Evolutionary conservation across 139 green algal species (phyloP), one percentile per base, ranked within the genome.

Genomic region (Tetradesmus obliquus): DNA sequence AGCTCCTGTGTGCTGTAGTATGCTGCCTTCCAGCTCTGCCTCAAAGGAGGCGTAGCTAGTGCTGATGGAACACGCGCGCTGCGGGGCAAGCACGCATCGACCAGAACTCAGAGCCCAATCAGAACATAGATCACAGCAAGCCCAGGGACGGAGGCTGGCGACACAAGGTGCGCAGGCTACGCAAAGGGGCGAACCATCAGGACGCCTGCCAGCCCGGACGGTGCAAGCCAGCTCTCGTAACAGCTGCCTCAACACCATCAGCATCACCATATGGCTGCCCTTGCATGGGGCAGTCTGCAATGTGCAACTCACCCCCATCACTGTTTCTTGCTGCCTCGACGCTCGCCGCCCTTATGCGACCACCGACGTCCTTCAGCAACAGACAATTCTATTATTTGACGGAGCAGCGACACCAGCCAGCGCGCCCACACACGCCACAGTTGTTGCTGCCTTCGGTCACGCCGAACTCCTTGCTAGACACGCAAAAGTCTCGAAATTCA

Each of bases 21-120:
- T 84, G 13, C 13, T 62, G 60, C 86, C 86, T 53, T 90, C 86
- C 53, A 84, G 55, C 69, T 90, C 53, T 69, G 86, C 86, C 45
- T 90, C 51, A 15, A 90, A 90, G 17, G 20, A 72, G 32, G 20
- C 71, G 55, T 74, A 71, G 22, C 66, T 71, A 24, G 71, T 84
- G 71, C 69, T 83, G 8, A 69, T 55, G 24, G 69, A 83, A 53
- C 22, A 17, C 17, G 84, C 60, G 0, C 32, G 71, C 84, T 89
- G 84, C 60, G 24, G 58, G 79, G 12, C 79, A 58, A 12, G 9
- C 66, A 76, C 32, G 32, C 32, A 45, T 45, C 32, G 32, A 45
- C 32, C 32, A 45, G 32, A 45, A 45, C 32, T 45, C 32, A 45
- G 32, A 45, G 32, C 32, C 32, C 32, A 45, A 45, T 45, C 32